phyloP scores from a whole-genome alignment of 768 basidiomycete species.

The Boletus rubropictus region DNA sequence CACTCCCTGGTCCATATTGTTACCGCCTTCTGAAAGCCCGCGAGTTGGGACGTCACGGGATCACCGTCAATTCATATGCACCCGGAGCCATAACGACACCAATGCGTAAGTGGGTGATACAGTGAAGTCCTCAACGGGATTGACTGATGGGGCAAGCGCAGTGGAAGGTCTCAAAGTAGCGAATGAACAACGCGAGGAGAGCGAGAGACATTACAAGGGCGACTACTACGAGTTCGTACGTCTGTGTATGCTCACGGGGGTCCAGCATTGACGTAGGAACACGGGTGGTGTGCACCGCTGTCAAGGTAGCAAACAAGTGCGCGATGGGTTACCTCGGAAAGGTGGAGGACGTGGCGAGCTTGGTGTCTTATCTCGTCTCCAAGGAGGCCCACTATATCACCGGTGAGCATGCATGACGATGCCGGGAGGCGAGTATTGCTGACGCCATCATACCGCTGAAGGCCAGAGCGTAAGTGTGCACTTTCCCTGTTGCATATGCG shows the following conservation, averaged over 20 bases:
- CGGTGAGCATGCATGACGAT: not conserved
- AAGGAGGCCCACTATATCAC: not conserved
- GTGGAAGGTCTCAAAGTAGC: slow-evolving; percentile 1
- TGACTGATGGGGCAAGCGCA: not conserved
- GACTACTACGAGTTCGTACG: slow-evolving; percentile 3
- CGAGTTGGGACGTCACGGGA: slow-evolving; percentile 23
- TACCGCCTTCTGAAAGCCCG: slow-evolving; percentile 11
- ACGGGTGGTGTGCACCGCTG: not conserved
- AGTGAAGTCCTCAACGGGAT: not conserved
- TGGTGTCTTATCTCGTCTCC: not conserved
- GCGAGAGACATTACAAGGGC: not conserved
- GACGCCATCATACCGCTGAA: not conserved
- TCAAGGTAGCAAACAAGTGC: not conserved
- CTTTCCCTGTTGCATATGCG: not conserved
- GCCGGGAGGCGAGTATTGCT: not conserved
- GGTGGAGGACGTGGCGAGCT: slow-evolving; percentile 21
- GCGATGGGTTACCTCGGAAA: slow-evolving; percentile 11
- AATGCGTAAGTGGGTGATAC: slow-evolving; percentile 15
- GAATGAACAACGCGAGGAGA: not conserved
- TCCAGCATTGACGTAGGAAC: not conserved
- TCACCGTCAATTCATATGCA: slow-evolving; percentile 29
- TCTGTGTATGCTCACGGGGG: not conserved
- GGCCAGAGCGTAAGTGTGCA: not conserved
- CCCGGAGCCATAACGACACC: slow-evolving; percentile 26
- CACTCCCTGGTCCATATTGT: not conserved